Base-by-base conservation (phyloP, 768 basidiomycete species). In the Astraeus odoratus region DNA sequence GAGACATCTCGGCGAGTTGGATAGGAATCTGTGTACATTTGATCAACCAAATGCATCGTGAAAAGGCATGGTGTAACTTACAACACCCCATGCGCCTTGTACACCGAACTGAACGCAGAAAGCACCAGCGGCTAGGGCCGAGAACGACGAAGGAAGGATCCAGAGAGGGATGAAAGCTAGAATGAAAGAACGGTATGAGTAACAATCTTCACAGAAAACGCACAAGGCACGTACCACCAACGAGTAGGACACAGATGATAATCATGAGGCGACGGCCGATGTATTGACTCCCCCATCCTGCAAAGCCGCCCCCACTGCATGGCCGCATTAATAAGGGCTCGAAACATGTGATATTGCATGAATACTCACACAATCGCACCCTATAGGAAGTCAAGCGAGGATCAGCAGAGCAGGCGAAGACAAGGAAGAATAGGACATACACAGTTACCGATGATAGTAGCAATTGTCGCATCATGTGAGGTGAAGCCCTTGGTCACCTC, bases 71-170 rank as follows among this genome's bases (percentile, higher is more conserved):
- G 16, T 4, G 26, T 29, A 12, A 67, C 80, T 54, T 56, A 86
- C 82, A 7, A 86, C 80, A 61, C 85, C 86, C 83, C 84, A 88
- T 20, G 85, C 86, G 5, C 86, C 86, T 57, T 92, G 89, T 0
- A 91, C 85, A 42, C 85, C 85, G 51, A 85, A 76, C 58, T 90
- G 87, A 25, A 88, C 70, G 53, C 75, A 86, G 67, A 92, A 92
- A 1, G 86, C 88, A 5, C 86, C 87, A 0, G 85, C 86, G 0
- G 84, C 53, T 5, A 93, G 78, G 1, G 66, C 72, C 8, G 72
- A 59, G 64, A 90, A 90, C 1, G 69, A 60, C 12, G 63, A 63
- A 5, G 89, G 89, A 3, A 92, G 54, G 51, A 88, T 83, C 89
- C 87, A 91, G 0, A 90, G 67, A 1, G 82, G 82, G 56, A 85